phyloP scores from a whole-genome alignment of 1,284 basidiomycete genomes.

The Thelephora terrestris region DNA sequence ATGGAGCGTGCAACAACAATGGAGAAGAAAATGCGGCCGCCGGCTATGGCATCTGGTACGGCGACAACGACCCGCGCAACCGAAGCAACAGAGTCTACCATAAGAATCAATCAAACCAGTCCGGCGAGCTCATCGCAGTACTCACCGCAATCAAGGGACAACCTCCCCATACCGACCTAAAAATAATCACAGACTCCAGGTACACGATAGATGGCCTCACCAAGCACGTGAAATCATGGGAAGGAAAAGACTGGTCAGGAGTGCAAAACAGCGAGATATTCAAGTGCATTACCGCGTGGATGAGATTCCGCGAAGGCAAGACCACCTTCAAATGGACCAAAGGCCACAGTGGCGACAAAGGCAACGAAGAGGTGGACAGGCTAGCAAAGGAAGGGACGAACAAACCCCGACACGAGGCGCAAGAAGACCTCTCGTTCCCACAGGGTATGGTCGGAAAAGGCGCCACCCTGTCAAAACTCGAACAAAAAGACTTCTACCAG shows the following conservation, averaged over 20 bases:
- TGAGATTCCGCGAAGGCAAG: neutral
- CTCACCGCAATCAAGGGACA: neutral
- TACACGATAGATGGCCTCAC: slow-evolving; percentile 9
- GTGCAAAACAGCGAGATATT: slow-evolving; percentile 4
- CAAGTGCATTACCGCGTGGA: neutral
- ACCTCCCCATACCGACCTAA: neutral
- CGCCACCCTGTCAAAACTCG: no score
- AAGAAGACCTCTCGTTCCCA: no score
- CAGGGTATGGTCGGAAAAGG: no score
- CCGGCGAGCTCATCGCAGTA: neutral
- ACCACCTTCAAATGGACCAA: slow-evolving; percentile 13
- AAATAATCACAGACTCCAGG: slow-evolving; percentile 8
- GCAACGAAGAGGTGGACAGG: slow-evolving; percentile 12
- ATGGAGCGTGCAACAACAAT: neutral
- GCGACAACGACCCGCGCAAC: neutral
- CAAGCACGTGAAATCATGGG: slow-evolving; percentile 6
- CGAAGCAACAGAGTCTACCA: neutral
- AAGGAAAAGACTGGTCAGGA: slow-evolving; percentile 10
- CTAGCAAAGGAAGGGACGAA: slow-evolving; percentile 5
- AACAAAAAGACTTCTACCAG: no score
- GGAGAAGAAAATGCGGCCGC: neutral
- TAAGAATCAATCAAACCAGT: neutral
- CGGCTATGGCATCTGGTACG: neutral
- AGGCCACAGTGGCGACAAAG: slow-evolving; percentile 7
- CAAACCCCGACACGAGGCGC: no score